Base-by-base conservation (phyloP, 805 yeast genomes). In the Candida hungchunana region DNA sequence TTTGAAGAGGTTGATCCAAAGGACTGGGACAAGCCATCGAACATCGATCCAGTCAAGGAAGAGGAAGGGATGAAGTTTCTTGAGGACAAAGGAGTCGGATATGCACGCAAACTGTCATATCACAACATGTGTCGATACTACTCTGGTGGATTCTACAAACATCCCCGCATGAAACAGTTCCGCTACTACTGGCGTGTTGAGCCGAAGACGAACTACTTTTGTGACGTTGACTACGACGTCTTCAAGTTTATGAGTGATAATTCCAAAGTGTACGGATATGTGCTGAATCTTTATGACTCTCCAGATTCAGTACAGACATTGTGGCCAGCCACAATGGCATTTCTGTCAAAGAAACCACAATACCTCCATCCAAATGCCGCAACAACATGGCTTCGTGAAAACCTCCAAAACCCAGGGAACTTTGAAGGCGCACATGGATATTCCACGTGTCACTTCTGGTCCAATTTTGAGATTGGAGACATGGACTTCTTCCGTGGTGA, bases 51-150 rank as follows among this genome's bases (percentile, higher is more conserved):
- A 4, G 62, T 57, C 4, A 60, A 55, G 31, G 72, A 71, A 39
- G 47, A 46, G 9, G 53, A 58, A 34, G 73, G 69, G 3, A 67
- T 72, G 53, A 53, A 64, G 17, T 39, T 54, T 10, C 38, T 77
- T 49, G 55, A 47, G 4, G 56, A 60, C 4, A 63, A 71, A 31
- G 64, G 69, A 18, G 70, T 78, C 13, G 77, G 76, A 5, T 82
- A 82, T 53, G 85, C 88, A 2, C 64, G 64, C 15, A 65, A 62
- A 57, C 57, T 54, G 15, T 79, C 88, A 0, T 85, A 85, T 50
- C 94, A 83, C 51, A 80, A 82, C 51, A 85, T 85, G 95, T 85
- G 95, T 55, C 69, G 95, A 18, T 85, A 79, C 58, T 82, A 83
- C 55, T 76, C 82, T 32, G 76, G 75, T 10, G 61, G 60, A 39